phyloP scores from a whole-genome alignment of 495 filamentous ascomycete genomes.

The Sporormia fimetaria region DNA sequence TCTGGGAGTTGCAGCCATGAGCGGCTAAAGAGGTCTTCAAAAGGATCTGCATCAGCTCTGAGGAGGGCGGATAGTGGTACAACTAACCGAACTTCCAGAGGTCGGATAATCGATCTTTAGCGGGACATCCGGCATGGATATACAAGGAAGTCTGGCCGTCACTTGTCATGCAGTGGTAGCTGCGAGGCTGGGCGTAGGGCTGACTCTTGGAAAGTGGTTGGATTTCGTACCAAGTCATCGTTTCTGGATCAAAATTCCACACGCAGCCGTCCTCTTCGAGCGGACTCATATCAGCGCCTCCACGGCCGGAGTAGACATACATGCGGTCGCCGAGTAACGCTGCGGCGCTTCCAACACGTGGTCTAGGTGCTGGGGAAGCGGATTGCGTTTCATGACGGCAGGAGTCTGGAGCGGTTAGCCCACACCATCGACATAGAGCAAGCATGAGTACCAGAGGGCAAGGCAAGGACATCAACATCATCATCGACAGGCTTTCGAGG shows the following conservation, averaged over 20 bases:
- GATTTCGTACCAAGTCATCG: slow-evolving; percentile 27
- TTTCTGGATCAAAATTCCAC: slow-evolving; percentile 37
- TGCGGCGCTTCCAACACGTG: slow-evolving; percentile 42
- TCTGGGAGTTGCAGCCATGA: slow-evolving; percentile 51
- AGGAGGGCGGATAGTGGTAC: no score
- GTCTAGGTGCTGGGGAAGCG: slow-evolving; percentile 22
- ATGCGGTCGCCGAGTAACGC: slow-evolving; percentile 35
- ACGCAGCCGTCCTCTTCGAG: slow-evolving; percentile 43
- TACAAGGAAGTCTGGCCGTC: slow-evolving; percentile 48
- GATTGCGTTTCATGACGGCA: slow-evolving; percentile 4
- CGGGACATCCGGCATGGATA: slow-evolving; percentile 60
- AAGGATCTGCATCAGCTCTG: no score
- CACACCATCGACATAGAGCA: not conserved
- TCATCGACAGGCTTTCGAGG: slow-evolving; percentile 32
- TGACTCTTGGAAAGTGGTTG: slow-evolving; percentile 18
- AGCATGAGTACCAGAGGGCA: slow-evolving; percentile 7
- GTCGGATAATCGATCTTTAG: slow-evolving; percentile 48
- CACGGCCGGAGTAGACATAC: slow-evolving; percentile 49
- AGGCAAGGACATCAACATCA: slow-evolving; percentile 22
- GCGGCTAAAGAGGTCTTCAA: slow-evolving; percentile 41
- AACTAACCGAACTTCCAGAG: slow-evolving; percentile 69
- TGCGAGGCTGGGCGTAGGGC: slow-evolving; percentile 35
- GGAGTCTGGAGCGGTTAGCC: no score
- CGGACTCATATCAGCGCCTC: slow-evolving; percentile 42
- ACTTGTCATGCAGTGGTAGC: slow-evolving; percentile 38